Evolutionary conservation across 345 rosid species (phyloP), one percentile per base, ranked within the genome.

Genomic region (Punica granatum): DNA sequence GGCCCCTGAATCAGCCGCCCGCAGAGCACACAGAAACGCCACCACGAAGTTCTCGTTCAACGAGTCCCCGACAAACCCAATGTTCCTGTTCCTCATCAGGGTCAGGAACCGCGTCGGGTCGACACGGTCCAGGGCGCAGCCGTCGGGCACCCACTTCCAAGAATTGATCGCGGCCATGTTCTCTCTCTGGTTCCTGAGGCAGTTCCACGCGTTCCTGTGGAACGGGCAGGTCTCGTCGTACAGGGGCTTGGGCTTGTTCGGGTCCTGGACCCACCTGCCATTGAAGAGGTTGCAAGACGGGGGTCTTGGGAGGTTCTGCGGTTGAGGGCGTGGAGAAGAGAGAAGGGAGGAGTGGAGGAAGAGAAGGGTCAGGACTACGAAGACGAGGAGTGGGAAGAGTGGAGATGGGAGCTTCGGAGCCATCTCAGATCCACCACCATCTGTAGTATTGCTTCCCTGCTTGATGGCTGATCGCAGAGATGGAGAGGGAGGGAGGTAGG

Each of bases 121-220:
- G 65, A 89, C 76, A 44, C 75, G 81, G 14, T 72, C 78, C 87
- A 94, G 77, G 39, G 58, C 76, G 70, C 99, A 94, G 1, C 48
- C 70, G 44, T 75, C 63, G 8, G 98, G 99, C 3, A 78, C 87
- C 99, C 99, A 94, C 74, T 80, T 74, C 96, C 93, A 83, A 2
- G 98, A 88, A 82, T 85, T 92, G 85, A 89, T 88, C 23, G 14
- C 41, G 58, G 11, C 85, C 90, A 89, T 85, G 81, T 92, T 74
- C 15, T 78, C 84, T 62, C 96, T 75, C 72, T 82, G 76, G 85
- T 85, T 92, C 67, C 75, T 67, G 68, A 88, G 59, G 82, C 97
- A 92, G 73, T 94, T 94, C 96, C 99, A 94, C 25, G 98, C 79
- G 82, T 91, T 89, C 70, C 98, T 75, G 68, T 91, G 99, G 56